Base-by-base conservation (phyloP, 345 rosid species). In the Salix viminalis region DNA sequence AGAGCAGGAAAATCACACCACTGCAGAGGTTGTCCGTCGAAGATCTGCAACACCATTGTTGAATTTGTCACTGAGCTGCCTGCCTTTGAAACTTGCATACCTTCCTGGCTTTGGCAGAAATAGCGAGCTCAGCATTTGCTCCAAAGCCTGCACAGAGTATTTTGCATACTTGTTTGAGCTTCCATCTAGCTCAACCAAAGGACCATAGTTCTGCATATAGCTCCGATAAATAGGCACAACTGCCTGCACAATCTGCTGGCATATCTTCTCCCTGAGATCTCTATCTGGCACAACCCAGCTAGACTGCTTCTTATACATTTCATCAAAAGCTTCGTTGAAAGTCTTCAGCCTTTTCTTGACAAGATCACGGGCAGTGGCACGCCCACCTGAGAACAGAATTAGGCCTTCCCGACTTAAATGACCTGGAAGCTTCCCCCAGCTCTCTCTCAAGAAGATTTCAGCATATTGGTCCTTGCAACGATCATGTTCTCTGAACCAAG, bases 291-390 rank as follows among this genome's bases (percentile, higher is more conserved):
- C 71, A 71, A 96, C 87, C 95, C 97, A 93, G 50, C 77, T 80
- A 1, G 90, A 87, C 76, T 93, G 99, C 85, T 90, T 91, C 85
- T 82, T 88, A 71, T 88, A 90, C 92, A 92, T 85, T 54, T 88
- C 94, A 77, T 91, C 99, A 42, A 96, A 89, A n/a, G 94, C 97
- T 69, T 92, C 99, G 23, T 96, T 96, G 81, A 96, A 96, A 13
- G 86, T 84, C 79, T 91, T 94, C 61, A 96, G 77, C 79, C 97
- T 87, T 89, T 91, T 92, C 90, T 96, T 96, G 69, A 96, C 99
- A 70, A 96, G 98, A 85, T 96, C 98, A 72, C 99, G 99, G 67
- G 99, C 98, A 74, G 98, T 94, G 56, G 97, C 99, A 76, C 97
- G 97, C 69, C 99, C 97, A 23, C 98, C 99, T 2, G 99, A 96